Conservation (phyloP, 1,284 basidiomycete genomes). For the Ceratobasidium sp. region DNA sequence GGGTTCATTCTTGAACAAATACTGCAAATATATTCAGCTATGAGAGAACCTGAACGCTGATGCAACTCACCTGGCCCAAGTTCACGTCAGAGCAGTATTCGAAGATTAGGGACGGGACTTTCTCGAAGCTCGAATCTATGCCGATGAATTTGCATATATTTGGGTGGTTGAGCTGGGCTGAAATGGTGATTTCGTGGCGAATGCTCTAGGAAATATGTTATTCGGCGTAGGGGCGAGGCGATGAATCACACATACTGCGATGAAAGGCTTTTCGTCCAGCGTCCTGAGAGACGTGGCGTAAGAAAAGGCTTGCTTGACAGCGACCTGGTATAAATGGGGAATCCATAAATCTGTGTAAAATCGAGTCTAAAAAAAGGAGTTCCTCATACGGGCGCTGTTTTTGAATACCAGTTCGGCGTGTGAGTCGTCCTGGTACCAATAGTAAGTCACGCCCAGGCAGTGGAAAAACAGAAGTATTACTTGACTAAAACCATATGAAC, state of each 20-base stretch:
- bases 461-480: not conserved
- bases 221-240: too few relatives aligned
- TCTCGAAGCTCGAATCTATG: slow-evolving; percentile 8
- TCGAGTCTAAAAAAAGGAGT: too few relatives aligned
- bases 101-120: slow-evolving; percentile 21
- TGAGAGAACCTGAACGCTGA: too few relatives aligned
- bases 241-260: not conserved
- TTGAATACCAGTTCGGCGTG: slow-evolving; percentile 41
- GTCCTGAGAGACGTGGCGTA: not conserved
- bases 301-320: slow-evolving; percentile 4
- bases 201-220: not conserved
- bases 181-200: slow-evolving; percentile 22
- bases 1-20: too few relatives aligned
- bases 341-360: too few relatives aligned
- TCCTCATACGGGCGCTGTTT: not conserved
- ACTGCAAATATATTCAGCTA: too few relatives aligned
- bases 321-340: not conserved
- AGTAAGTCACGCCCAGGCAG: not conserved
- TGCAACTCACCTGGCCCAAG: slow-evolving; percentile 1
- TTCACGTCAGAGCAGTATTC: slow-evolving; percentile 8
- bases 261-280: not conserved
- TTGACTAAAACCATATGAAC: slow-evolving; percentile 16
- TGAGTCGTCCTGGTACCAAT: slow-evolving; percentile 12
- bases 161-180: slow-evolving; percentile 29
- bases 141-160: slow-evolving; percentile 26